A percentile compares a stretch with the other conserved stretches of the same genome.
Evolutionary conservation across 371 early-diverging fungal genomes (phyloP).

Genomic region (Mitosporidium daphniae): DNA sequence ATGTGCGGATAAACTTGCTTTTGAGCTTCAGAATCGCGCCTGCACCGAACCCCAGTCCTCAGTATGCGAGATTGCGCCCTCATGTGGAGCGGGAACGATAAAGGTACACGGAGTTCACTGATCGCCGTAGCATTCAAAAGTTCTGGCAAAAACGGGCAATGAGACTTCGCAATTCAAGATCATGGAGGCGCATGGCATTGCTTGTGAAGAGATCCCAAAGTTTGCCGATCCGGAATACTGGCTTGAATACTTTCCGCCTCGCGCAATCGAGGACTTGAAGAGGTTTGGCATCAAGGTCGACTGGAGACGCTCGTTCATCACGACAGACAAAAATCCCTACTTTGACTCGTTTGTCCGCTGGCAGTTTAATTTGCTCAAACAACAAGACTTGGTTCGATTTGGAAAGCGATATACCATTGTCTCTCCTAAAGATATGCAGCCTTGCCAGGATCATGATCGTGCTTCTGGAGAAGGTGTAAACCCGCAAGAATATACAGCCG

Average conservation of each 20-base stretch:
- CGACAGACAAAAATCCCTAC: conserved; percentile 92
- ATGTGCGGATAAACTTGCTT: conserved; percentile 88
- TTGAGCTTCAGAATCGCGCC: too few species aligned
- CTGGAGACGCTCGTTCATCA: conserved; percentile 92
- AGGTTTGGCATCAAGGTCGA: conserved; percentile 65
- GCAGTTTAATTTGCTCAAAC: conserved; percentile 80
- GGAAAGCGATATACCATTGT: conserved; percentile 95
- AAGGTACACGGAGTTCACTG: too few species aligned
- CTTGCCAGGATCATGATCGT: conserved; percentile 99
- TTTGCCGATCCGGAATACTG: conserved; percentile 85
- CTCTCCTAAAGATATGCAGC: conserved; percentile 78
- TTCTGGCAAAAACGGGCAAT: conserved; percentile 40
- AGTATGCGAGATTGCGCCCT: too few species aligned
- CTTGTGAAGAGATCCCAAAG: conserved; percentile 41
- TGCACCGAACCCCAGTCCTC: too few species aligned
- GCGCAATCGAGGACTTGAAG: conserved; percentile 38
- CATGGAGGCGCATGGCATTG: conserved; percentile 61
- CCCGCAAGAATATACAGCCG: conserved; percentile 73
- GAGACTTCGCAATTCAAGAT: conserved; percentile 74
- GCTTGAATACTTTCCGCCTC: conserved; percentile 77
- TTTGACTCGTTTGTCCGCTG: conserved; percentile 95
- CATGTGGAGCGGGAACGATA: too few species aligned
- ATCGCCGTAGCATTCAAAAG: conserved; percentile 59
- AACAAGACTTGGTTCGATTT: conserved; percentile 48
- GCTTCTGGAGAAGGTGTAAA: conserved; percentile 79